Conservation (phyloP, 192 early-diverging fungal species). For the Spinellus fusiger region DNA sequence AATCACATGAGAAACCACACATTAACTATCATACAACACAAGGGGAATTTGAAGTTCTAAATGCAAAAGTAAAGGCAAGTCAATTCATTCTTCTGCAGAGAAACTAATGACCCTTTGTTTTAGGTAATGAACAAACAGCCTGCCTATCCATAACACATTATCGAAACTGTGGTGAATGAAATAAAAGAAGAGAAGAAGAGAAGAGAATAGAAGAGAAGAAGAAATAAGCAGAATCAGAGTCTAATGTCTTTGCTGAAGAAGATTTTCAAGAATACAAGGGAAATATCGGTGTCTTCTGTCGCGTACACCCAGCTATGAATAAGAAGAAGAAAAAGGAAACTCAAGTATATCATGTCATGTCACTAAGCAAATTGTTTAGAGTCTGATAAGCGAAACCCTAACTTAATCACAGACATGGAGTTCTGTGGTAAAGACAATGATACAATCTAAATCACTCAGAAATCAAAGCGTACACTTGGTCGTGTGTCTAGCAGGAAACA, state of each 20-base stretch:
- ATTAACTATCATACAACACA: too few relatives aligned
- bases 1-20: too few relatives aligned
- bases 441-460: conserved; percentile 71
- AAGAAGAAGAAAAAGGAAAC: too few relatives aligned
- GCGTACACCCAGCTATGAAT: conserved; percentile 72
- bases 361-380: background rate
- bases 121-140: background rate
- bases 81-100: too few relatives aligned
- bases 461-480: conserved; percentile 26
- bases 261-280: conserved; percentile 91
- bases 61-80: too few relatives aligned
- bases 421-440: conserved; percentile 57
- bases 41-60: too few relatives aligned
- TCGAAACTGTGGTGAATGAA: background rate
- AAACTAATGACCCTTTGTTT: too few relatives aligned
- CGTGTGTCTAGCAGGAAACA: conserved; percentile 45
- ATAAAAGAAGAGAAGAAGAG: background rate
- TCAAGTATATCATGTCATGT: background rate
- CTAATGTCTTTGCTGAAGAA: conserved; percentile 62
- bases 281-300: conserved; percentile 96
- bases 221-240: conserved; percentile 2
- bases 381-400: background rate
- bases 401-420: conserved; percentile 24
- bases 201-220: too few relatives aligned
- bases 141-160: background rate